Conservation (phyloP, 345 rosid genomes). For the Camelina hispida region DNA sequence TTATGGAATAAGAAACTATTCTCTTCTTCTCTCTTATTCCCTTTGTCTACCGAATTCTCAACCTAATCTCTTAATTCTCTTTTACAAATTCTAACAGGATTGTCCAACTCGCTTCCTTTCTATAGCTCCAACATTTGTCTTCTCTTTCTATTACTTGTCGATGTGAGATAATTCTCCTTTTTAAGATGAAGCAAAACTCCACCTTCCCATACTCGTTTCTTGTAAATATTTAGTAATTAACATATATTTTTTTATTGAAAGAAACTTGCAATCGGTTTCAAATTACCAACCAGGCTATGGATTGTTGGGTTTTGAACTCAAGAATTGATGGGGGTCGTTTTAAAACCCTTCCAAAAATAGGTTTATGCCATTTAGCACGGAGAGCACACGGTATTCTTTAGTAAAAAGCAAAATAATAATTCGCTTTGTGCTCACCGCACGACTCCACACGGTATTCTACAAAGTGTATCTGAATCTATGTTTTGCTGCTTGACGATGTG, state of each 20-base stretch:
- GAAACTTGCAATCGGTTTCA: not conserved
- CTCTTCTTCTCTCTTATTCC: too few species aligned
- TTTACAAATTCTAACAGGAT: too few species aligned
- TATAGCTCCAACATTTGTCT: not conserved
- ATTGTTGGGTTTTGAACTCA: not conserved
- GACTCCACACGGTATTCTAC: too few species aligned
- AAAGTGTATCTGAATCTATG: too few species aligned
- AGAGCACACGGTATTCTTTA: conserved; percentile 55
- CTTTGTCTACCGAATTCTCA: too few species aligned
- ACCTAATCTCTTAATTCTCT: too few species aligned
- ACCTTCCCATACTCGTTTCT: not conserved
- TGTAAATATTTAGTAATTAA: not conserved
- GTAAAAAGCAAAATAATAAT: conserved; percentile 65
- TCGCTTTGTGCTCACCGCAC: conserved; percentile 47
- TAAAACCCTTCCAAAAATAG: conserved; percentile 27
- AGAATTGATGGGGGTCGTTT: not conserved
- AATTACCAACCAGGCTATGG: not conserved
- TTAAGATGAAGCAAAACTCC: not conserved
- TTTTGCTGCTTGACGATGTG: too few species aligned
- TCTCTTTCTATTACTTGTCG: not conserved
- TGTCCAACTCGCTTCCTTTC: not conserved
- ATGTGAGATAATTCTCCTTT: not conserved
- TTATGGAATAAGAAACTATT: too few species aligned
- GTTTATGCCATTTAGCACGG: not conserved
- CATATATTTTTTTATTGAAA: not conserved